phyloP scores from a whole-genome alignment of 805 yeast genomes.

The Myxozyma neglecta region DNA sequence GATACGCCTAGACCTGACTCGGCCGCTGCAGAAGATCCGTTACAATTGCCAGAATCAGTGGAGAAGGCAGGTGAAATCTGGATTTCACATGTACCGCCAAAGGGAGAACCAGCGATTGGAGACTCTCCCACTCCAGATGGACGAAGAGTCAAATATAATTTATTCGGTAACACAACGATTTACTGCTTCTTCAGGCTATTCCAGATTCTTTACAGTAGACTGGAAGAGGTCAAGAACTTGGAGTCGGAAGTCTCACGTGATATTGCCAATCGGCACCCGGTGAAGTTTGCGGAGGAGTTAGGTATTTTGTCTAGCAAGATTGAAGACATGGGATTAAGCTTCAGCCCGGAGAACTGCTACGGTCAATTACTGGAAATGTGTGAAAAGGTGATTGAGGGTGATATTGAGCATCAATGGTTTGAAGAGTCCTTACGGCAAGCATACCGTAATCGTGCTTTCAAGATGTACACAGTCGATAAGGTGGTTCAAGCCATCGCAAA shows the following conservation, averaged over 20 bases:
- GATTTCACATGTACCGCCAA: slow-evolving; percentile 36
- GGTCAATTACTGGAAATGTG: slow-evolving; percentile 74
- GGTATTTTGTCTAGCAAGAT: slow-evolving; percentile 78
- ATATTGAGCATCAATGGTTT: slow-evolving; percentile 88
- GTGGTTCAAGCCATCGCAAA: slow-evolving; percentile 80
- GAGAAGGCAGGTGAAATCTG: slow-evolving; percentile 36
- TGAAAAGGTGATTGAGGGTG: slow-evolving; percentile 79
- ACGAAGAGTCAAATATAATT: slow-evolving; percentile 52
- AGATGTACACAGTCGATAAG: slow-evolving; percentile 88
- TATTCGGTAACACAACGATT: slow-evolving; percentile 84
- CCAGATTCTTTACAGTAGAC: slow-evolving; percentile 75
- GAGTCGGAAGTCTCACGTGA: slow-evolving; percentile 73
- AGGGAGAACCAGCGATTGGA: slow-evolving; percentile 33
- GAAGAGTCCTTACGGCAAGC: slow-evolving; percentile 96
- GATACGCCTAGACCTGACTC: slow-evolving; percentile 19
- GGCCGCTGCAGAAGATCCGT: slow-evolving; percentile 18
- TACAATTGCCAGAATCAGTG: slow-evolving; percentile 27
- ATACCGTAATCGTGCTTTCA: slow-evolving; percentile 88
- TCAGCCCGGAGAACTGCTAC: slow-evolving; percentile 52
- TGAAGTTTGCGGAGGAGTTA: slow-evolving; percentile 79
- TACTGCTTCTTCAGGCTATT: slow-evolving; percentile 87
- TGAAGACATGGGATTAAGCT: slow-evolving; percentile 74
- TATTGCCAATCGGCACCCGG: slow-evolving; percentile 48
- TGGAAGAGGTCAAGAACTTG: slow-evolving; percentile 71
- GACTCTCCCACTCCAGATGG: slow-evolving; percentile 33